A percentile compares a stretch with the other conserved stretches of the same genome.
phyloP scores from a whole-genome alignment of 2,329 filamentous ascomycete genomes.

The Diplodia mutila region DNA sequence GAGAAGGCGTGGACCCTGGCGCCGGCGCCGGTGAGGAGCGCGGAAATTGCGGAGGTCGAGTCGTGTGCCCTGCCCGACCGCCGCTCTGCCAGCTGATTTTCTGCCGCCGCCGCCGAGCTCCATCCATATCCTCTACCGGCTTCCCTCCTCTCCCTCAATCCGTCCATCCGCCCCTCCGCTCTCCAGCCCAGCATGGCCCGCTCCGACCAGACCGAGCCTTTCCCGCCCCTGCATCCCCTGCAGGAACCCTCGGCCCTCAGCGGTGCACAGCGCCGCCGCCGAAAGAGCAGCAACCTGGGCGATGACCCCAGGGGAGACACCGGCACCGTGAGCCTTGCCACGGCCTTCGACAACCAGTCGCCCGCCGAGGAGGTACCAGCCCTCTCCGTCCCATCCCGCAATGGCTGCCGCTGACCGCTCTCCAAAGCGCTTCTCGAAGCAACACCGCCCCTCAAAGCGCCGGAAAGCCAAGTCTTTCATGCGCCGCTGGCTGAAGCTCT shows the following conservation, averaged over 20 bases:
- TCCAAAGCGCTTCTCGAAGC: conserved; percentile 35
- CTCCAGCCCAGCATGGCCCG: conserved; percentile 16
- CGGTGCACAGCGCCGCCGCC: conserved; percentile 13
- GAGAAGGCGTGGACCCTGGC: not conserved
- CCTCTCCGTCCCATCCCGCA: not conserved
- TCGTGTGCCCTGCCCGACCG: conserved; percentile 3
- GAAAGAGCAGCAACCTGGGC: conserved; percentile 26
- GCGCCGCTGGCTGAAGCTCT: conserved; percentile 51
- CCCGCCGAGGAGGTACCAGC: conserved; percentile 8
- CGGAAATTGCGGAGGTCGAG: conserved; percentile 20
- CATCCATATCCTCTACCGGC: conserved; percentile 6
- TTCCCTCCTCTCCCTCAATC: conserved; percentile 4
- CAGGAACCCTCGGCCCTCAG: conserved; percentile 10
- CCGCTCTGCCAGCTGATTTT: conserved; percentile 12
- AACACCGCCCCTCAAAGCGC: conserved; percentile 49
- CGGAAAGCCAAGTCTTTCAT: conserved; percentile 50
- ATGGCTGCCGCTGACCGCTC: conserved; percentile 12
- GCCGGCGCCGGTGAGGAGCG: not conserved
- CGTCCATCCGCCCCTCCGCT: not conserved
- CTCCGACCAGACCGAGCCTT: conserved; percentile 23
- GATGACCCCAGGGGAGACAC: conserved; percentile 26
- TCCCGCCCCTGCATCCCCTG: conserved; percentile 8
- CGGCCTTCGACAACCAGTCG: conserved; percentile 19
- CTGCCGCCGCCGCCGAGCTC: conserved; percentile 16
- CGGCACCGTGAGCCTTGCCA: conserved; percentile 18